Evolutionary conservation across 2,329 filamentous ascomycete genomes (phyloP).

Genomic region (Beauveria varroae): DNA sequence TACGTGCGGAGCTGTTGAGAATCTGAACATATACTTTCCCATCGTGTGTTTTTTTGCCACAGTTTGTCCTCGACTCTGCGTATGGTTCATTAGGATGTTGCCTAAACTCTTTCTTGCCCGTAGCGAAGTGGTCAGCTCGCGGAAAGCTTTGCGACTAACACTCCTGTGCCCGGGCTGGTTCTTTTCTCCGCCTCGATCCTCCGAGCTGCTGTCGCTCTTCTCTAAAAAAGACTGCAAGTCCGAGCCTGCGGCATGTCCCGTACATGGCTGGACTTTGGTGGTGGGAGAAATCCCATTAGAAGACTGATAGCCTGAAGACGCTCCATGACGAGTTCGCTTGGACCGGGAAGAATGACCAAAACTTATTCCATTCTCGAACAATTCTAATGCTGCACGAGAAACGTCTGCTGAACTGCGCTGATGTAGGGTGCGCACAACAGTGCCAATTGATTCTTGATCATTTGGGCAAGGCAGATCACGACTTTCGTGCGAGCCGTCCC

Average conservation of each 20-base stretch:
- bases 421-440: constrained; percentile 30
- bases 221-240: constrained; percentile 17
- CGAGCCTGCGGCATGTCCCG: neutral
- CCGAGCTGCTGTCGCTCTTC: neutral
- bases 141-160: constrained; percentile 25
- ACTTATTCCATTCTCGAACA: constrained; percentile 25
- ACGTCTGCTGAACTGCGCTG: constrained; percentile 18
- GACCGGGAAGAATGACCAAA: constrained; percentile 18
- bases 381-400: constrained; percentile 21
- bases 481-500: neutral
- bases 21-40: neutral
- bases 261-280: neutral
- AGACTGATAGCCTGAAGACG: neutral
- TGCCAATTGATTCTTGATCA: constrained; percentile 25
- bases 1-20: neutral
- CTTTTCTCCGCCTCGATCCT: neutral
- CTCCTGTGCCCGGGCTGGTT: neutral
- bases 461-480: neutral
- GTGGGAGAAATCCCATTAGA: constrained; percentile 1
- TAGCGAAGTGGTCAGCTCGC: constrained; percentile 20
- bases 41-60: neutral
- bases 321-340: neutral
- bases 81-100: neutral
- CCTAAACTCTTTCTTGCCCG: neutral
- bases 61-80: neutral